Base-by-base conservation (phyloP, 805 yeast species). In the Barnettozyma vustinii region DNA sequence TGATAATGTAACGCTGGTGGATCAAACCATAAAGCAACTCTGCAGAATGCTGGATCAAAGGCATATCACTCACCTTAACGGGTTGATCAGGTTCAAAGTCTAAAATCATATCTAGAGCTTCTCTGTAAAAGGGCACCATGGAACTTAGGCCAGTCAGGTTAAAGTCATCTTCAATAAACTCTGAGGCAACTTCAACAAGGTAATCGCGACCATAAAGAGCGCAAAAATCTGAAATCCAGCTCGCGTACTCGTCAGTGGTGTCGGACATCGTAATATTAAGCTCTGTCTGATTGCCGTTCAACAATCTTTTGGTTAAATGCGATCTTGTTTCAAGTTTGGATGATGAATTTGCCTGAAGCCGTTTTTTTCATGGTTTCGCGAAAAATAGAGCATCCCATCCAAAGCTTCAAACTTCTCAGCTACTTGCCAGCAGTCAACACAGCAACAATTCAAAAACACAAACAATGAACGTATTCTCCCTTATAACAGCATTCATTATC, bases 121-220 rank as follows among this genome's bases (percentile, higher is more conserved):
- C 96, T 60, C 92, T 73, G 66, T 91, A 94, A 63, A 83, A 87
- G 4, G 97, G 96, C 9, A 94, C 96, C 50, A 87, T 81, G 55
- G 83, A 77, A 30, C 85, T 76, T 46, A 94, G 74, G 1, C 98
- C 97, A 1, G 98, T 91, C 60, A 94, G 75, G 64, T 94, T 94
- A 75, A 94, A 94, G 57, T 94, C 98, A 67, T 94, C 99, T 59
- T 91, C 97, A 52, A 94, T 88, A 66, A 90, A 94, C 44, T 89
- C 97, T 43, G 87, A 89, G 1, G 90, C 77, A 6, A 94, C 96
- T 57, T 91, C 95, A 40, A 91, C 96, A 66, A 90, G 90, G 65
- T 83, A 92, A 62, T 94, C 95, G 62, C 89, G 80, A 30, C 81
- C 82, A 55, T 75, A 77, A 20, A 73, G 63, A 37, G 74, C 73